These are phyloP conservation scores for Dactylellina sp. DNA, from an alignment of 2,329 filamentous ascomycete species.

Conservation along the genomic window DNA sequence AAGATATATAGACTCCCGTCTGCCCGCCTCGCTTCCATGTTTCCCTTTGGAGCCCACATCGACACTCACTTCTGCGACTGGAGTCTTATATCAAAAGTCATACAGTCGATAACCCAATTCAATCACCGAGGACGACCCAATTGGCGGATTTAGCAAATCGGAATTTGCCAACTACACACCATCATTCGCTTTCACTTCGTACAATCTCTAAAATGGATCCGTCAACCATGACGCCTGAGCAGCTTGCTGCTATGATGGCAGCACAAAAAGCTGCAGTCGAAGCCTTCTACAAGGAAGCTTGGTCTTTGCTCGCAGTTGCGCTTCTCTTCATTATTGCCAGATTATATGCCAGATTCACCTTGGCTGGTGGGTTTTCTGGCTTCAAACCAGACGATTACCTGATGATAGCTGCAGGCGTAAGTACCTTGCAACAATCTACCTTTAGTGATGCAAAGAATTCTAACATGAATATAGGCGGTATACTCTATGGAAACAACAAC, in stretches of 20 bases:
- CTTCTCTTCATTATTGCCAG: constrained; percentile 68
- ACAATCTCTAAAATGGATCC: constrained; percentile 38
- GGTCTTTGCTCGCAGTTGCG: constrained; percentile 68
- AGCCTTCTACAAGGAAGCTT: constrained; percentile 66
- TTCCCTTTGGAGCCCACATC: constrained; percentile 41
- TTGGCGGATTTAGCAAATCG: constrained; percentile 20
- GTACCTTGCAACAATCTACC: constrained; percentile 57
- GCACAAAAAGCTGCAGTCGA: constrained; percentile 46
- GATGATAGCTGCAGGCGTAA: constrained; percentile 69
- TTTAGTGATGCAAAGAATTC: not conserved
- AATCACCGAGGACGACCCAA: constrained; percentile 11
- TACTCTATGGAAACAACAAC: constrained; percentile 68
- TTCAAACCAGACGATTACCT: constrained; percentile 72
- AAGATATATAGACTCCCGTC: constrained; percentile 56
- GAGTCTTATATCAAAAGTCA: constrained; percentile 47
- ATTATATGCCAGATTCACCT: constrained; percentile 67
- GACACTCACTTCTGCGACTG: constrained; percentile 49
- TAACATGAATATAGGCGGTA: constrained; percentile 64
- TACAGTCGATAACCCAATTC: constrained; percentile 27
- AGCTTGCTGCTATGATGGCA: constrained; percentile 51
- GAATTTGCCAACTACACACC: not conserved
- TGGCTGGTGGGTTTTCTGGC: constrained; percentile 66
- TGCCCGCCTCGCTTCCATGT: constrained; percentile 49
- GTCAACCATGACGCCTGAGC: constrained; percentile 47
- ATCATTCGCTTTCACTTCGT: constrained; percentile 19